Conservation (phyloP, 306 rosid genomes). For the Quercus suber region DNA sequence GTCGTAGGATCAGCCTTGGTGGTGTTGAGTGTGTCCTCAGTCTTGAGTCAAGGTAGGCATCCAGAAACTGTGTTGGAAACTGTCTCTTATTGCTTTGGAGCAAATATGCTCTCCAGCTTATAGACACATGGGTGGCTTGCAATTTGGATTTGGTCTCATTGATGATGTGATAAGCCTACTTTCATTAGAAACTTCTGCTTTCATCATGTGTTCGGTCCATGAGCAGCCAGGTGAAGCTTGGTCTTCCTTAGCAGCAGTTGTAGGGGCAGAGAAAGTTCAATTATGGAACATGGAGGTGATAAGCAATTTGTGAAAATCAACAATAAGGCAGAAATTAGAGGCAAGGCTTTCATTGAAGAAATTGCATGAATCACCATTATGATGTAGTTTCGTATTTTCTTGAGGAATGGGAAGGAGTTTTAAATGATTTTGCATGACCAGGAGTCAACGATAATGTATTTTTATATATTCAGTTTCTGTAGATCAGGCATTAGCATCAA, state of each 20-base stretch:
- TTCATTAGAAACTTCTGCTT: constrained; percentile 54
- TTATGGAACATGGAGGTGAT: constrained; percentile 37
- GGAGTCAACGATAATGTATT: neutral
- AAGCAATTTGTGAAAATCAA: constrained; percentile 36
- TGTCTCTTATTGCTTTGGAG: constrained; percentile 70
- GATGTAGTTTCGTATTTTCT: neutral
- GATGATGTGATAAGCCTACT: constrained; percentile 58
- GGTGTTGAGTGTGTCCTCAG: constrained; percentile 64
- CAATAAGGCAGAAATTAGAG: constrained; percentile 31
- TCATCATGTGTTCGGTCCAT: constrained; percentile 82
- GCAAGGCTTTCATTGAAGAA: constrained; percentile 68
- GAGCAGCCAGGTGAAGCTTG: constrained; percentile 77
- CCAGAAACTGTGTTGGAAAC: constrained; percentile 68
- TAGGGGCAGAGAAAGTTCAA: constrained; percentile 58
- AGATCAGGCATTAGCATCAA: neutral
- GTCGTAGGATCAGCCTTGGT: constrained; percentile 62
- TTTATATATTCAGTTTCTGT: neutral
- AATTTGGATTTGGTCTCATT: constrained; percentile 56
- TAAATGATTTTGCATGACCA: neutral
- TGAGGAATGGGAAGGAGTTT: neutral
- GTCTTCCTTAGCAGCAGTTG: constrained; percentile 64
- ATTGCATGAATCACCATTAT: constrained; percentile 22
- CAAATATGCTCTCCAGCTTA: constrained; percentile 72
- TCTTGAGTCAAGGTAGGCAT: constrained; percentile 63
- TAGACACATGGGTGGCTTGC: constrained; percentile 65